Conservation (phyloP, 495 filamentous ascomycete species). For the Penicillium psychrofluorescens region DNA sequence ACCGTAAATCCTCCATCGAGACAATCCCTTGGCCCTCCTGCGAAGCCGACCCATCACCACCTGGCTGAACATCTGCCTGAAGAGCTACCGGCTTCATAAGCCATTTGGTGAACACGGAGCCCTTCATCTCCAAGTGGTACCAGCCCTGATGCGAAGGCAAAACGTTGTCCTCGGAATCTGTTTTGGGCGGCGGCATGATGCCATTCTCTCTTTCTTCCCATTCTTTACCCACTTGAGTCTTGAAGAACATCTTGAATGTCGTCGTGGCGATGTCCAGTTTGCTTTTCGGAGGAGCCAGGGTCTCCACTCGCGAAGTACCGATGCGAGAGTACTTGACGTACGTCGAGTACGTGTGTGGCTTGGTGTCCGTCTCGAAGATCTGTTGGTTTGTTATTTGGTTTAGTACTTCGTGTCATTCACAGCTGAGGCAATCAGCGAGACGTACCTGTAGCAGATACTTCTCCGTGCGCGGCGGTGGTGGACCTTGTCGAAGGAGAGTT, state of each 20-base stretch:
- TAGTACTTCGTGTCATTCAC: neutral
- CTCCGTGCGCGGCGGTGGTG: slow-evolving; percentile 8
- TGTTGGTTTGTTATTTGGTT: slow-evolving; percentile 8
- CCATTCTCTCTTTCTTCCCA: slow-evolving; percentile 45
- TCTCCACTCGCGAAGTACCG: slow-evolving; percentile 14
- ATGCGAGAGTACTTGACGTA: slow-evolving; percentile 27
- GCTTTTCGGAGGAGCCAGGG: slow-evolving; percentile 25
- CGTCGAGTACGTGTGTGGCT: slow-evolving; percentile 39
- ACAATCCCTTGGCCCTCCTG: no score
- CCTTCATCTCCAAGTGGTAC: slow-evolving; percentile 18
- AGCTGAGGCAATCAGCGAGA: neutral
- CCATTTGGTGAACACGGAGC: slow-evolving; percentile 14
- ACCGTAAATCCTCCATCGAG: no score
- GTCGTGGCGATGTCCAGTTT: slow-evolving; percentile 27
- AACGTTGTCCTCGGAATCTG: slow-evolving; percentile 14
- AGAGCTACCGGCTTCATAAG: slow-evolving; percentile 2
- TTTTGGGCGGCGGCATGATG: slow-evolving; percentile 8
- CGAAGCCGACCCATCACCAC: no score
- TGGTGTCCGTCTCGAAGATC: slow-evolving; percentile 45
- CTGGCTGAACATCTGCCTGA: no score
- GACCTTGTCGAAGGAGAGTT: neutral
- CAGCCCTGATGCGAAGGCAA: slow-evolving; percentile 26
- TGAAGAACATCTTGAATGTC: slow-evolving; percentile 51
- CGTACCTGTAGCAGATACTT: slow-evolving; percentile 26
- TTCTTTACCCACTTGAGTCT: slow-evolving; percentile 40